A percentile compares a stretch with the other conserved stretches of the same genome.
Conservation (phyloP, 78 protist genomes). For the Guillardia theta region DNA sequence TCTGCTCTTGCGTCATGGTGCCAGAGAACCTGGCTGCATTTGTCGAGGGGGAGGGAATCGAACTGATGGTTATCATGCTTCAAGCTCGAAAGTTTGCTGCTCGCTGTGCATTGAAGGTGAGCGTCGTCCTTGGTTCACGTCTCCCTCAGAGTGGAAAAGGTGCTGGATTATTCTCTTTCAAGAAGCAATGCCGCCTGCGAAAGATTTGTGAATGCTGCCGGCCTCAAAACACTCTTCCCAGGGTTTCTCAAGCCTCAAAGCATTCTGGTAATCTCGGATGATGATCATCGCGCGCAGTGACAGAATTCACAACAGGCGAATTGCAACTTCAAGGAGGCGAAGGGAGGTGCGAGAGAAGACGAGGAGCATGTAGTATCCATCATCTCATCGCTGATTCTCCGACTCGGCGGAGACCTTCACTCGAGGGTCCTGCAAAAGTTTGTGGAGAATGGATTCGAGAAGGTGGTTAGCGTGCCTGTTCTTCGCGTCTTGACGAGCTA, state of each 20-base stretch:
- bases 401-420: not conserved
- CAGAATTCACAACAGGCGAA: too few species aligned
- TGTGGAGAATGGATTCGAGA: not conserved
- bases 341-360: not conserved
- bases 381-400: not conserved
- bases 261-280: too few species aligned
- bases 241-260: not conserved
- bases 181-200: not conserved
- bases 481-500: not conserved
- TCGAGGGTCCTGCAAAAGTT: conserved; percentile 24
- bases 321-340: not conserved
- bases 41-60: conserved; percentile 44
- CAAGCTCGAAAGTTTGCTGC: conserved; percentile 9
- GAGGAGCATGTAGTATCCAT: conserved; percentile 17
- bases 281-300: too few species aligned
- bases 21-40: not conserved
- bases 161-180: not conserved
- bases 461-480: not conserved
- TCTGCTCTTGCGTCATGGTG: not conserved
- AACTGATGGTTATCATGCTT: conserved; percentile 44
- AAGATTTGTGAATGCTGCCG: conserved; percentile 21
- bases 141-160: not conserved
- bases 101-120: conserved; percentile 11
- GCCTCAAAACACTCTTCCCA: conserved; percentile 45
- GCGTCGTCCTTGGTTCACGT: not conserved